These are phyloP conservation scores for Cercospora beticola DNA, from an alignment of 2,329 filamentous ascomycete species.

Conservation along the genomic window DNA sequence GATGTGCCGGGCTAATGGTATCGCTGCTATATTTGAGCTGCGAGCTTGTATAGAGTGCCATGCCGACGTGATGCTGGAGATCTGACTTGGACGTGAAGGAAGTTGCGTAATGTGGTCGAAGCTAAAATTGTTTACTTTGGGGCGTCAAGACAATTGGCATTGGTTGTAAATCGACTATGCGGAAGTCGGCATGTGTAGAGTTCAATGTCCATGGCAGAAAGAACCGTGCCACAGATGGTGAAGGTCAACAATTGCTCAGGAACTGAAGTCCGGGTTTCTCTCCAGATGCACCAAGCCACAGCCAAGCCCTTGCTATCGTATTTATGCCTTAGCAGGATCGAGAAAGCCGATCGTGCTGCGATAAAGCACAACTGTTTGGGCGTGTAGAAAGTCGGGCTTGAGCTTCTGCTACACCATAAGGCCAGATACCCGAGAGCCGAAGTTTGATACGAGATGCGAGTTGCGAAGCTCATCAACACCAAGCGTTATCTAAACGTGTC, in stretches of 20 bases:
- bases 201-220: background rate
- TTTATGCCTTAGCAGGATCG: background rate
- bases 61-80: background rate
- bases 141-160: background rate
- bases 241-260: background rate
- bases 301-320: background rate
- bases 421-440: background rate
- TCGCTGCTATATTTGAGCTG: constrained; percentile 1
- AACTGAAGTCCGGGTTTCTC: background rate
- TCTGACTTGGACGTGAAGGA: constrained; percentile 4
- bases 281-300: background rate
- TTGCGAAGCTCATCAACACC: background rate
- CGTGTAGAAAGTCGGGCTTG: background rate
- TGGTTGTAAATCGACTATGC: background rate
- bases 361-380: background rate
- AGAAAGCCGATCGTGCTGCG: background rate
- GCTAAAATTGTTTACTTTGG: background rate
- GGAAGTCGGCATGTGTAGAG: background rate
- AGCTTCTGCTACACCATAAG: background rate
- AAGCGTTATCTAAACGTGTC: background rate
- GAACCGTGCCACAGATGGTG: background rate
- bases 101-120: background rate
- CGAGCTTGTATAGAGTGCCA: constrained; percentile 8
- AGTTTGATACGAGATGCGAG: background rate
- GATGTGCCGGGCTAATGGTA: background rate